A percentile compares a stretch with the other conserved stretches of the same genome.
These are phyloP conservation scores for Solanum sejunctum DNA, from an alignment of 257 asterid genomes.

Conservation along the genomic window DNA sequence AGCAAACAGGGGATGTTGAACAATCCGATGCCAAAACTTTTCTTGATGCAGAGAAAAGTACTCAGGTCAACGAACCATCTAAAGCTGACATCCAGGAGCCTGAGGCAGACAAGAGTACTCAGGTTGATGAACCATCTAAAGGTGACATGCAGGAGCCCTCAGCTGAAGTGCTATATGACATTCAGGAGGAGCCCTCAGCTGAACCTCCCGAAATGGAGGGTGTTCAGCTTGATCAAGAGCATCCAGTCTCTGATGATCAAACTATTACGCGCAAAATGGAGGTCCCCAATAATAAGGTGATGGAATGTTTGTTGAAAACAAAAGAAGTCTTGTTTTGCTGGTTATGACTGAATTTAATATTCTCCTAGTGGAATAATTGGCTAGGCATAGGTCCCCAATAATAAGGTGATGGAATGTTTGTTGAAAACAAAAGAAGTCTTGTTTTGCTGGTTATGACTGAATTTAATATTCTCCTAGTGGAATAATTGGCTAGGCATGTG, in stretches of 20 bases:
- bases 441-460: not conserved
- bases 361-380: not conserved
- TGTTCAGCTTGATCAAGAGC: slow-evolving; percentile 21
- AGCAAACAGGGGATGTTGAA: slow-evolving; percentile 3
- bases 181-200: slow-evolving; percentile 27
- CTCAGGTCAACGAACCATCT: slow-evolving; percentile 10
- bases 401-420: slow-evolving; percentile 37
- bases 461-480: not conserved
- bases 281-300: slow-evolving; percentile 88
- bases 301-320: not conserved
- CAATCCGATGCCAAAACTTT: slow-evolving; percentile 20
- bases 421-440: not conserved
- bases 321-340: not conserved
- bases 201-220: slow-evolving; percentile 35
- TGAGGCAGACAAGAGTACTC: not conserved
- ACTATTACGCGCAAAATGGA: slow-evolving; percentile 69
- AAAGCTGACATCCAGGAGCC: slow-evolving; percentile 15
- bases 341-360: not conserved
- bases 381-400: slow-evolving; percentile 14
- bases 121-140: slow-evolving; percentile 13
- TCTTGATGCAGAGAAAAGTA: slow-evolving; percentile 11
- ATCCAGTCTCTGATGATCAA: slow-evolving; percentile 23
- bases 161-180: slow-evolving; percentile 1
- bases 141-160: slow-evolving; percentile 8
- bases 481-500: not conserved